These are phyloP conservation scores for Colletotrichum sp. DNA, from an alignment of 2,329 filamentous ascomycete genomes.

Conservation along the genomic window DNA sequence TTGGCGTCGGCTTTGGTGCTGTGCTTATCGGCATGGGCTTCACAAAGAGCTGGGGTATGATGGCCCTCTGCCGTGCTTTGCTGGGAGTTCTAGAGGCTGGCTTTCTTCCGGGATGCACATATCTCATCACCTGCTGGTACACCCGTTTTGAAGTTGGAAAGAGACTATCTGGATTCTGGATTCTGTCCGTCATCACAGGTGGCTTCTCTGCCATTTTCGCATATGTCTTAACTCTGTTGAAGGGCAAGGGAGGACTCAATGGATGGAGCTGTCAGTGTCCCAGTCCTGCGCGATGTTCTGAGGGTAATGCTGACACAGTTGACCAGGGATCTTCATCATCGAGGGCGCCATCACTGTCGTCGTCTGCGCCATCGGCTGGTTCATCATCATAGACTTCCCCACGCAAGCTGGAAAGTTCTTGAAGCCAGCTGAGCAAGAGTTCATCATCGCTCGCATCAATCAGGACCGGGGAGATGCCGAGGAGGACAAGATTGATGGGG, in stretches of 20 bases:
- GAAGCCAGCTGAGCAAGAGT: constrained; percentile 21
- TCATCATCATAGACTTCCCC: constrained; percentile 27
- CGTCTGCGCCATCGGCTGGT: constrained; percentile 27
- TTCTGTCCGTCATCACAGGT: constrained; percentile 3
- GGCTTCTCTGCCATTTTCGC: constrained; percentile 24
- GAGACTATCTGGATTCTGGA: constrained; percentile 20
- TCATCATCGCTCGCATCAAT: constrained; percentile 38
- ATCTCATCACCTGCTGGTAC: constrained; percentile 40
- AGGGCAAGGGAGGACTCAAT: background rate
- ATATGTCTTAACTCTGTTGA: background rate
- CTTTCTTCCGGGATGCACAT: constrained; percentile 37
- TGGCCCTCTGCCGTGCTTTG: constrained; percentile 30
- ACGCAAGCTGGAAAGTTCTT: constrained; percentile 27
- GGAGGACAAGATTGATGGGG: constrained; percentile 28
- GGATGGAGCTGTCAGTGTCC: constrained; percentile 22
- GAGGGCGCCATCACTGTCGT: constrained; percentile 29
- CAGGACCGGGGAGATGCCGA: constrained; percentile 22
- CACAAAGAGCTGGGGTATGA: constrained; percentile 27
- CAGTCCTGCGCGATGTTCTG: background rate
- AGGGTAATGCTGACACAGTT: background rate
- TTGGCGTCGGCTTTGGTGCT: constrained; percentile 28
- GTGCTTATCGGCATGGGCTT: constrained; percentile 36
- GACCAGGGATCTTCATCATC: constrained; percentile 22
- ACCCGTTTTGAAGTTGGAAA: constrained; percentile 38
- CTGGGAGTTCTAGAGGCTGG: constrained; percentile 24